Evolutionary conservation across 2,329 filamentous ascomycete genomes (phyloP), one percentile per base, ranked within the genome.

Genomic region (Lecanosticta acicola): DNA sequence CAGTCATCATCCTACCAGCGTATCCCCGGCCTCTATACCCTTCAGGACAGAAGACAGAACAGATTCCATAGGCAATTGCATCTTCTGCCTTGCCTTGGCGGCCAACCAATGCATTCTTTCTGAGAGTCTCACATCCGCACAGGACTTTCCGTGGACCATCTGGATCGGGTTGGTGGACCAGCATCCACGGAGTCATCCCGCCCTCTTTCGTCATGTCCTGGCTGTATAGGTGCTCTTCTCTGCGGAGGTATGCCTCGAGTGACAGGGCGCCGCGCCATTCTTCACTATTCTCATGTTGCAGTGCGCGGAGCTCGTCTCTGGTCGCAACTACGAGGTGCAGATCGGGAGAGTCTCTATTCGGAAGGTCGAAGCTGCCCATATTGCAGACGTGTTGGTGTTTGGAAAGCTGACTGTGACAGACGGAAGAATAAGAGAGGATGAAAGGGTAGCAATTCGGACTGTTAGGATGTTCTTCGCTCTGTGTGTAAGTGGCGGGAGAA

Each of bases 41-140:
- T 0, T 79, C 75, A 33, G 80, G 76, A 2, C 83, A 87, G 65
- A 84, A 94, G 10, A 94, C 88, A 49, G 83, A 87, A 8, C 80
- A 85, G 41, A 94, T 77, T 3, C 85, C 88, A 67, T 94, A 83
- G 13, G 80, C 79, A 8, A 80, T 69, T 2, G 76, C 78, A 37
- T 87, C 80, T 45, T 71, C 64, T 13, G 75, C 66, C 36, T 61
- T 56, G 52, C 76, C 74, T 55, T 72, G 34, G 53, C 53, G 42
- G n/a, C 61, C 69, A 1, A 73, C 63, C 1, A 75, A 53, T 2
- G 71, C 73, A 41, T 64, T 69, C 61, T 75, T 76, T 35, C 66
- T 66, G 51, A 72, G 69, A 1, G 75, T 77, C 59, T 83, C 80
- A 59, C 80, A 83, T 37, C 77, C 77, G 37, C 75, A 74, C 4